These are phyloP conservation scores for Penicillium subrubescens DNA, from an alignment of 495 filamentous ascomycete species.

Conservation along the genomic window DNA sequence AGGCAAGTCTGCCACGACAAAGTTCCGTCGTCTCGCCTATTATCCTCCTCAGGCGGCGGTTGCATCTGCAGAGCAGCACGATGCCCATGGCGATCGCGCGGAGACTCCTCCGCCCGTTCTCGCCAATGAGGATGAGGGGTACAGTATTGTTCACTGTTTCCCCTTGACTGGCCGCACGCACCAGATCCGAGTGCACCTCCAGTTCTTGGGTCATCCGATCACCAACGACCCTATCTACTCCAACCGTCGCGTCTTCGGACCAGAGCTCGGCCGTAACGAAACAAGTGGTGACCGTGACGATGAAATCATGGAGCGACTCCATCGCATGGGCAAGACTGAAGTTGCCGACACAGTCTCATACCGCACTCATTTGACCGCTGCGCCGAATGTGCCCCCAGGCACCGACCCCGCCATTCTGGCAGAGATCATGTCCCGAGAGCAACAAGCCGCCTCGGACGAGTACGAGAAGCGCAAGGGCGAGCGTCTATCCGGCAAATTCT, in stretches of 20 bases:
- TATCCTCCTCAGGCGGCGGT: constrained; percentile 59
- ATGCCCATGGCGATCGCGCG: constrained; percentile 32
- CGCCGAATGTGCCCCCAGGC: constrained; percentile 42
- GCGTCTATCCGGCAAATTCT: constrained; percentile 83
- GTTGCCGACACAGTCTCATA: constrained; percentile 88
- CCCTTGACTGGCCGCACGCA: constrained; percentile 94
- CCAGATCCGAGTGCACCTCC: constrained; percentile 91
- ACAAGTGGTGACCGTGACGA: constrained; percentile 72
- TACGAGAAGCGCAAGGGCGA: constrained; percentile 82
- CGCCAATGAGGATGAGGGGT: constrained; percentile 59
- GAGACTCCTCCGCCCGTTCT: constrained; percentile 32
- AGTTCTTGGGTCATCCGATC: constrained; percentile 93
- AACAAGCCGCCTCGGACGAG: constrained; percentile 84
- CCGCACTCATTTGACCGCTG: constrained; percentile 48
- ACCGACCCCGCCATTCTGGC: constrained; percentile 43
- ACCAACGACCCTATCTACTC: constrained; percentile 97
- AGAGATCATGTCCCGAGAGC: constrained; percentile 50
- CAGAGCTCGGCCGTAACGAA: constrained; percentile 71
- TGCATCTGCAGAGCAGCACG: constrained; percentile 13
- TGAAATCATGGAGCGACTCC: constrained; percentile 81
- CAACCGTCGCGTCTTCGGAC: constrained; percentile 88
- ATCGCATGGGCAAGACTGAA: constrained; percentile 92
- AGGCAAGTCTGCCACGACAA: constrained; percentile 84
- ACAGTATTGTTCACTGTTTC: constrained; percentile 92
- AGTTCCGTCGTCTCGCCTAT: constrained; percentile 88